These are phyloP conservation scores for Leccinum disarticulatum DNA, from an alignment of 768 basidiomycete species.

Conservation along the genomic window DNA sequence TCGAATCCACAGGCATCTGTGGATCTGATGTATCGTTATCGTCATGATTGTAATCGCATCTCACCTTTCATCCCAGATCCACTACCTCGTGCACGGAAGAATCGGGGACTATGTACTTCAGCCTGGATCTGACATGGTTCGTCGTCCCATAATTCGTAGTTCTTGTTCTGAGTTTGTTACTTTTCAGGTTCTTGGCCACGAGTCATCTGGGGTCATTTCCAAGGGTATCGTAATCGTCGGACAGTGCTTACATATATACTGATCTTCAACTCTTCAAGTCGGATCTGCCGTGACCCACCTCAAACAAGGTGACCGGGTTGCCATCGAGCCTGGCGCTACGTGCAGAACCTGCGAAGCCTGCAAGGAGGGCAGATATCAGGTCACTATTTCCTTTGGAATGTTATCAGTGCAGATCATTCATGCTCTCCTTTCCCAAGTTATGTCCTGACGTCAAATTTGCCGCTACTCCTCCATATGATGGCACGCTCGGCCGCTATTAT, in stretches of 20 bases:
- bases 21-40: constrained; percentile 70
- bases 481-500: constrained; percentile 87
- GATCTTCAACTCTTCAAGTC: constrained; percentile 41
- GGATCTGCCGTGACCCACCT: constrained; percentile 75
- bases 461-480: constrained; percentile 92
- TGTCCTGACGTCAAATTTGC: constrained; percentile 87
- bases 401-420: neutral
- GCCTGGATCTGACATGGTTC: constrained; percentile 65
- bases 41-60: constrained; percentile 1
- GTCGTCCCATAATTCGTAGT: constrained; percentile 7
- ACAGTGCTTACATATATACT: neutral
- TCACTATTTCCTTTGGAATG: constrained; percentile 29
- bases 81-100: constrained; percentile 75
- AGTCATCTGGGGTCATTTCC: constrained; percentile 78
- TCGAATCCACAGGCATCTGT: constrained; percentile 65
- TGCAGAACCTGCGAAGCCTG: constrained; percentile 84
- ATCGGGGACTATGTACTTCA: constrained; percentile 81
- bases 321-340: constrained; percentile 87
- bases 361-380: constrained; percentile 83
- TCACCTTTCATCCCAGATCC: constrained; percentile 48
- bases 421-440: constrained; percentile 45
- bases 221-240: constrained; percentile 45
- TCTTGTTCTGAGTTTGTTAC: neutral
- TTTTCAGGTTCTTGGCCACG: constrained; percentile 87
- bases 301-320: constrained; percentile 83